Base-by-base conservation (phyloP, 768 basidiomycete genomes). In the Asterophora parasitica region DNA sequence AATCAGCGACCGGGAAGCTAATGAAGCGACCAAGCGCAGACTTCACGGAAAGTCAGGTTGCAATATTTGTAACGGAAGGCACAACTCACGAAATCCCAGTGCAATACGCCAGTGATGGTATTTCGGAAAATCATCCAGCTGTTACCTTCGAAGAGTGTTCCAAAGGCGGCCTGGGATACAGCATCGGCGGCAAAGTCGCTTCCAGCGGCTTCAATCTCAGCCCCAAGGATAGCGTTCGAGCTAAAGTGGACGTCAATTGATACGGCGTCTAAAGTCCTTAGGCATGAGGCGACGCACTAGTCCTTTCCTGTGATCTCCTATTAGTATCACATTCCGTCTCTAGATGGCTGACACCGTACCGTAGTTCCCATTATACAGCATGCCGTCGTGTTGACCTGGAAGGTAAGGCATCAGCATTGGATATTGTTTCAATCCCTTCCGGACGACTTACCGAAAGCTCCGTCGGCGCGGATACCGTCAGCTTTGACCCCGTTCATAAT, bases 311-410 rank as follows among this genome's bases (percentile, higher is more conserved):
- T 19, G 7, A 44, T 41, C 26, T n/a, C 36, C 40, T 16, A 10
- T 46, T 23, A 55, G 40, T 30, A 58, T 63, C 27, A 16, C 16
- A 4, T 30, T 42, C 1, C 8, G 15, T 1, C 2, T 32, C 11
- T 16, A 2, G 11, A 44, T 8, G 13, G 3, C 4, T 11, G 11
- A 9, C 4, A 59, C 70, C n/a, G 51, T 20, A 71, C 76, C 85
- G 54, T 88, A 88, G 56, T 87, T 86, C 27, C 85, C 85, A 48
- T 82, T 84, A 56, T 85, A 87, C 4, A 83, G 59, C 19, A 85
- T 69, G 11, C 85, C 85, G 30, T 59, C 65, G 61, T 88, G 85
- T 62, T 86, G 75, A 13, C 70, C 72, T 74, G 28, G 43, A 10
- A 15, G n/a, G 11, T 73, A 73, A 31, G 43, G 15, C 35, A 28